Percentiles rank a stretch among this genome's conserved stretches.
Evolutionary conservation across 2,329 filamentous ascomycete species (phyloP).

Genomic region (Talaromyces albobiverticillius): DNA sequence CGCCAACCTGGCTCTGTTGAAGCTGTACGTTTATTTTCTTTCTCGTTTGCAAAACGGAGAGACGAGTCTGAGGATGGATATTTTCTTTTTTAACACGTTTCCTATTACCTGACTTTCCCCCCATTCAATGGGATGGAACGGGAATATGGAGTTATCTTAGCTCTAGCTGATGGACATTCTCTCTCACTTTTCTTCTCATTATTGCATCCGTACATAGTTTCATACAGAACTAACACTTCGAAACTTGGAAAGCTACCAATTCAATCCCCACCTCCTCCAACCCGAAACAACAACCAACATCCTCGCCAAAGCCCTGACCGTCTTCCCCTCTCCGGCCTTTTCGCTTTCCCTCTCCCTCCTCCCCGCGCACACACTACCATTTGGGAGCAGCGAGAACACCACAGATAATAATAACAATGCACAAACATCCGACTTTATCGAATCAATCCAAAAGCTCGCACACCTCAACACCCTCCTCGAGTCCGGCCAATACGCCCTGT

Average conservation of each 20-base stretch:
- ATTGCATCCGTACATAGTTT: too few relatives aligned
- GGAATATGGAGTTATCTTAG: constrained; percentile 70
- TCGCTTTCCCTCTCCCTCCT: constrained; percentile 90
- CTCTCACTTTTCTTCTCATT: background rate
- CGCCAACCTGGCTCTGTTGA: constrained; percentile 91
- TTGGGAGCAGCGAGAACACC: constrained; percentile 44
- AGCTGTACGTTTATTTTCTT: constrained; percentile 66
- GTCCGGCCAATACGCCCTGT: constrained; percentile 82
- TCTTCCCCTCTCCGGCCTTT: constrained; percentile 96
- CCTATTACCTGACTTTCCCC: constrained; percentile 85
- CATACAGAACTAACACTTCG: background rate
- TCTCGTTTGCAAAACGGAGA: constrained; percentile 1
- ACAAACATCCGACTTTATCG: constrained; percentile 58
- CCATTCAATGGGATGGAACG: constrained; percentile 37
- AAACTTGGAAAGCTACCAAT: constrained; percentile 74
- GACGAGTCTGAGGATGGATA: constrained; percentile 63
- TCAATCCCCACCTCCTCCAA: constrained; percentile 97
- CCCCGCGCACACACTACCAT: constrained; percentile 73
- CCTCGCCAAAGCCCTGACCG: constrained; percentile 94
- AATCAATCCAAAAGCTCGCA: constrained; percentile 86
- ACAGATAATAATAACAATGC: constrained; percentile 11
- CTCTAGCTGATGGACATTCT: constrained; percentile 66
- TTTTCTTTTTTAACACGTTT: constrained; percentile 71
- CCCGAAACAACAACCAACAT: constrained; percentile 98
- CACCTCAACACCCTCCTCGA: constrained; percentile 83